Evolutionary conservation across 2,329 filamentous ascomycete genomes (phyloP), one percentile per base, ranked within the genome.

Genomic region (Diatrype stigma): DNA sequence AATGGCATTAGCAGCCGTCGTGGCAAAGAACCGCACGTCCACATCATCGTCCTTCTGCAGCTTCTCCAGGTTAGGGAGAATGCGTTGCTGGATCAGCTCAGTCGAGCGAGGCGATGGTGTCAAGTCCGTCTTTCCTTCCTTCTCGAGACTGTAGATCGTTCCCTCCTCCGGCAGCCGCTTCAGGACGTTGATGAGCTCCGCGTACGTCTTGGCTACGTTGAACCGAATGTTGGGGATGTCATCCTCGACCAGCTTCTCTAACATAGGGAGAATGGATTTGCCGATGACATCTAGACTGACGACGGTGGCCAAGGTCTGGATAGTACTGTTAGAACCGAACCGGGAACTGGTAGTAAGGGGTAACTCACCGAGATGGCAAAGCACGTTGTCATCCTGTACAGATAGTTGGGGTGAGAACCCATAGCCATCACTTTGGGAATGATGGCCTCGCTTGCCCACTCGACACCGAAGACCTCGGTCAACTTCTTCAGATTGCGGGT

Each of bases 381-480:
- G 76, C 93, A 97, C n/a, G 94, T 99, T 10, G 94, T 99, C 94
- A 99, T 99, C 69, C 94, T 84, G 81, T 99, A 99, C 48, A 99
- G 86, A 70, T 99, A 99, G 76, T 99, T 99, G 55, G 93, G 90
- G 70, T 99, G 94, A 67, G 90, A 89, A 53, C 94, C 94, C 94
- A 99, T 97, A 35, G 89, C 89, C 81, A 96, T 94, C 58, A 99
- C 94, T 78, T 97, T 97, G 54, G 94, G 94, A 62, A 99, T 96
- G 66, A 99, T 99, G 45, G 92, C 91, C 68, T 92, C 89, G 70
- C 87, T 95, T 42, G 94, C 93, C 94, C 94, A 99, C 57, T 96
- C 91, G 16, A 97, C 92, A 45, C 94, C 94, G 67, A 99, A 99
- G 1, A 99, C 94, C 72, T 99, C 94, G 7, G 94, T 97, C 54